Percentiles rank a stretch among this genome's conserved stretches.
Conservation (phyloP, 164 flowering plant genomes). For the Echeveria elegans region DNA sequence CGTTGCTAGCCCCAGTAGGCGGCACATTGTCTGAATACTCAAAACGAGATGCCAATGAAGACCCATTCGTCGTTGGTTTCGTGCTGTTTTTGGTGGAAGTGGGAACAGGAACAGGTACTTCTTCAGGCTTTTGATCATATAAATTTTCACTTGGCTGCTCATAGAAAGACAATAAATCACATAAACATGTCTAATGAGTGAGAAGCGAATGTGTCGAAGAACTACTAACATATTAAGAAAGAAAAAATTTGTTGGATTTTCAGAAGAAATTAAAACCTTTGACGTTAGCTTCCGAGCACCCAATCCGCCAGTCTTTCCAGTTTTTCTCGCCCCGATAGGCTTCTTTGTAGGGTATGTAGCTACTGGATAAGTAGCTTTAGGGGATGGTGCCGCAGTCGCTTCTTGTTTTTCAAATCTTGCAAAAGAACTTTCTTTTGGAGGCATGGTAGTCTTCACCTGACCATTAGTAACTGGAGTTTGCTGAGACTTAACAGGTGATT, state of each 20-base stretch:
- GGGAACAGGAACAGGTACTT: constrained; percentile 49
- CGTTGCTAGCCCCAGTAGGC: constrained; percentile 41
- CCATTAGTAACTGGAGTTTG: constrained; percentile 44
- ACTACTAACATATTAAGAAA: background rate
- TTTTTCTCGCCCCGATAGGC: constrained; percentile 72
- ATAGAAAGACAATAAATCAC: background rate
- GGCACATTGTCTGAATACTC: constrained; percentile 71
- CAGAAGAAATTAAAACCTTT: constrained; percentile 38
- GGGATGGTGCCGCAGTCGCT: constrained; percentile 24
- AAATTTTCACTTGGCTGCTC: constrained; percentile 86
- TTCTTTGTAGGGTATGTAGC: constrained; percentile 45
- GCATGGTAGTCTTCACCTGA: constrained; percentile 34
- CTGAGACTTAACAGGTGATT: constrained; percentile 69
- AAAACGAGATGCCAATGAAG: constrained; percentile 74
- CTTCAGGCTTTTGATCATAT: constrained; percentile 96
- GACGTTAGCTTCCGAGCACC: constrained; percentile 84
- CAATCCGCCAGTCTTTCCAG: constrained; percentile 85
- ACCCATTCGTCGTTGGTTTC: constrained; percentile 27
- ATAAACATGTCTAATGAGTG: background rate
- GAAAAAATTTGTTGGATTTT: background rate
- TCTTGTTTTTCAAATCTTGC: constrained; percentile 41
- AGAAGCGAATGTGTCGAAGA: background rate
- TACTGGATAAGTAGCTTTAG: constrained; percentile 45
- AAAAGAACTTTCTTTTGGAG: constrained; percentile 39
- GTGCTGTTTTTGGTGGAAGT: constrained; percentile 25